Conservation (phyloP, 208 protist species). For the Leishmania arabica region DNA sequence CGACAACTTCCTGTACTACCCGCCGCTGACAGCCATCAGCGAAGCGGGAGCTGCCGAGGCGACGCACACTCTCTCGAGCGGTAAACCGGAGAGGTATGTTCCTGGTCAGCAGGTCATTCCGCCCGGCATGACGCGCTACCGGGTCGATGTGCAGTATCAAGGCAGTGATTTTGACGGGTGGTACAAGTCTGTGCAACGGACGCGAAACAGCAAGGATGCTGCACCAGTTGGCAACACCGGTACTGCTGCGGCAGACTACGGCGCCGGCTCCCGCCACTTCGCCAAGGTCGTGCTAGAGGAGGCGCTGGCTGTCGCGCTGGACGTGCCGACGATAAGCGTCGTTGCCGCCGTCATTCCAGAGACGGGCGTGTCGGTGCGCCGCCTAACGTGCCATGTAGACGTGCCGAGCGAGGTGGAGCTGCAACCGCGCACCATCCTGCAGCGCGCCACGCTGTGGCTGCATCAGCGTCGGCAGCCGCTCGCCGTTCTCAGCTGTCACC, state of each 20-base stretch:
- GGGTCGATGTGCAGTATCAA: constrained; percentile 90
- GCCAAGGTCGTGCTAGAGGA: constrained; percentile 80
- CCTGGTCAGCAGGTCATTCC: constrained; percentile 84
- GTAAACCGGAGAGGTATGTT: constrained; percentile 47
- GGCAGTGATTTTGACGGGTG: constrained; percentile 88
- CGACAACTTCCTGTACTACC: constrained; percentile 79
- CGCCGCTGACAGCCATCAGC: constrained; percentile 5
- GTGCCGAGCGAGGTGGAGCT: constrained; percentile 74
- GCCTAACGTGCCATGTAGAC: constrained; percentile 86
- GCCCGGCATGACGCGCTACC: constrained; percentile 83
- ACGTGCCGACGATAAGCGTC: constrained; percentile 56
- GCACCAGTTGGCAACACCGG: neutral
- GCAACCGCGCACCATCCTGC: constrained; percentile 86
- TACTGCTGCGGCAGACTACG: constrained; percentile 16
- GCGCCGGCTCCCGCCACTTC: constrained; percentile 24
- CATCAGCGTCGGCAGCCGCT: constrained; percentile 74
- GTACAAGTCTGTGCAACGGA: constrained; percentile 68
- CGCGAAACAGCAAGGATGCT: neutral
- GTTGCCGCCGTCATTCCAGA: constrained; percentile 79
- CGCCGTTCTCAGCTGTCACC: constrained; percentile 74
- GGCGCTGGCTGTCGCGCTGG: constrained; percentile 78
- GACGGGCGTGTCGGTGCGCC: constrained; percentile 75
- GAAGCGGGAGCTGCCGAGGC: neutral
- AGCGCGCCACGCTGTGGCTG: constrained; percentile 85
- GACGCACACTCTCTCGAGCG: neutral